These are phyloP conservation scores for Fusarium tuaranense DNA, from an alignment of 2,329 filamentous ascomycete genomes.

Conservation along the genomic window DNA sequence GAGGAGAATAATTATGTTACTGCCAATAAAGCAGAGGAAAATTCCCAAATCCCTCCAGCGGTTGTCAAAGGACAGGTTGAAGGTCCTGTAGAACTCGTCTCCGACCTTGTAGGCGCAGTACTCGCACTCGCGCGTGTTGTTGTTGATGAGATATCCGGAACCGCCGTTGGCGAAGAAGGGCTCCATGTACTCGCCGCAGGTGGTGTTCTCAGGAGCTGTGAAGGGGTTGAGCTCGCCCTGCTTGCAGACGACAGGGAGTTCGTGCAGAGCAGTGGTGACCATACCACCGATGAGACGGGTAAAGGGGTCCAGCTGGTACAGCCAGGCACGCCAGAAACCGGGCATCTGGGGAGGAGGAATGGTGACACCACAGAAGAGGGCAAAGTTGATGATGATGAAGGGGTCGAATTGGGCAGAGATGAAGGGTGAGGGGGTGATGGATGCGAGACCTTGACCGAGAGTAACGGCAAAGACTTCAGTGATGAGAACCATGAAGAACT, in stretches of 20 bases:
- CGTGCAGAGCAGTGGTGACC: constrained; percentile 71
- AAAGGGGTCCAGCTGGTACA: constrained; percentile 74
- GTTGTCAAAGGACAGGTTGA: constrained; percentile 74
- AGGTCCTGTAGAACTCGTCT: constrained; percentile 80
- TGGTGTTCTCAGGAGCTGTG: constrained; percentile 65
- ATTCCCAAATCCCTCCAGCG: constrained; percentile 89
- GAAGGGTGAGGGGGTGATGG: constrained; percentile 82
- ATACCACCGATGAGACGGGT: constrained; percentile 75
- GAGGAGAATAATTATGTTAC: constrained; percentile 76
- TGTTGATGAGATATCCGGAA: constrained; percentile 76
- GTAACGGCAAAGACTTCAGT: constrained; percentile 89
- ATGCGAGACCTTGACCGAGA: constrained; percentile 79
- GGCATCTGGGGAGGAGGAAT: constrained; percentile 82
- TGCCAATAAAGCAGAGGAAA: constrained; percentile 78
- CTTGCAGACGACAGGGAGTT: constrained; percentile 62
- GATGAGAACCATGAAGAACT: constrained; percentile 86
- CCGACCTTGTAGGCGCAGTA: constrained; percentile 87
- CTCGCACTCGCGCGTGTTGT: constrained; percentile 74
- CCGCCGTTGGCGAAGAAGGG: constrained; percentile 62
- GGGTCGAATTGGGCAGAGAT: constrained; percentile 85
- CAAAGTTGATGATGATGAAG: constrained; percentile 84
- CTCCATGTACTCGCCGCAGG: constrained; percentile 43
- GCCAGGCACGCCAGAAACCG: constrained; percentile 80
- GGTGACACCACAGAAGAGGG: constrained; percentile 89
- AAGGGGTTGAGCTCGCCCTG: constrained; percentile 70